Conservation (phyloP, 106 monocot genomes). For the Agapanthus africanus region DNA sequence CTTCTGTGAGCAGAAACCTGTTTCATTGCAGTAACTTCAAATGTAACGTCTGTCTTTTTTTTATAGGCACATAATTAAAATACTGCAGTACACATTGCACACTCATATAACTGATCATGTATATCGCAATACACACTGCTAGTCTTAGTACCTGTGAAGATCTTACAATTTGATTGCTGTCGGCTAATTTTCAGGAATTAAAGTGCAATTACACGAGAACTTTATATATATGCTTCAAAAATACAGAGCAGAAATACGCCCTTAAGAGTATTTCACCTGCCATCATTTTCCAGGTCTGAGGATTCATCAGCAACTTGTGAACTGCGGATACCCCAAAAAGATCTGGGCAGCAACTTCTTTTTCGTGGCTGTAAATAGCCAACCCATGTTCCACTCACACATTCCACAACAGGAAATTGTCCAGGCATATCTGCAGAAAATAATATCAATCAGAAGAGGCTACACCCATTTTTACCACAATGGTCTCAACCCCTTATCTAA, state of each 20-base stretch:
- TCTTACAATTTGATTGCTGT: no score
- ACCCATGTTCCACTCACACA: conserved; percentile 64
- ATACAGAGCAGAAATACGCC: background rate
- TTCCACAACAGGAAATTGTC: conserved; percentile 67
- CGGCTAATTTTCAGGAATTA: background rate
- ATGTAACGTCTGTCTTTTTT: no score
- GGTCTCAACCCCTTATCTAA: no score
- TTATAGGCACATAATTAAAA: no score
- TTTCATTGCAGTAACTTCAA: no score
- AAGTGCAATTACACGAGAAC: background rate
- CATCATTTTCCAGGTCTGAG: conserved; percentile 1
- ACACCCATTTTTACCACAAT: background rate
- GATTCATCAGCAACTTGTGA: conserved; percentile 73
- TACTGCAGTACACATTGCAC: no score
- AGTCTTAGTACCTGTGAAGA: no score
- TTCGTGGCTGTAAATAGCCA: conserved; percentile 78
- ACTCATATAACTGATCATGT: no score
- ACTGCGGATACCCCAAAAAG: conserved; percentile 88
- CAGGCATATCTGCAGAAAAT: conserved; percentile 70
- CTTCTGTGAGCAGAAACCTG: no score
- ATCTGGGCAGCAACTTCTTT: conserved; percentile 54
- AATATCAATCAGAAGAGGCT: background rate
- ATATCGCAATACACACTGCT: no score
- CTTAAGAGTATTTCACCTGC: conserved; percentile 3
- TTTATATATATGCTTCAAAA: background rate